These are phyloP conservation scores for Nemania bipapillata DNA, from an alignment of 2,329 filamentous ascomycete species.

Conservation along the genomic window DNA sequence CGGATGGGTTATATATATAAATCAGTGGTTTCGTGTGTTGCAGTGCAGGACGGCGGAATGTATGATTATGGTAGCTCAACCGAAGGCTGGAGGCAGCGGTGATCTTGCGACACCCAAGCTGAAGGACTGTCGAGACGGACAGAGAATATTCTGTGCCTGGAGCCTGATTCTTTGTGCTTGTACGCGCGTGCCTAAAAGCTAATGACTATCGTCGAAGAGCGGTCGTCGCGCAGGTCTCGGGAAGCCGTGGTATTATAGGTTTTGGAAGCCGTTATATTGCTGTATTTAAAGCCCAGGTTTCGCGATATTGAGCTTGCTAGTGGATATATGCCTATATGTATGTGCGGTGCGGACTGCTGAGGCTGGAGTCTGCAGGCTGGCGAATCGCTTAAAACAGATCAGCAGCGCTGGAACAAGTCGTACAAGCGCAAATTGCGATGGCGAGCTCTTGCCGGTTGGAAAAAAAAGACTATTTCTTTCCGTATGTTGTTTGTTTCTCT, in stretches of 20 bases:
- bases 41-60: constrained; percentile 33
- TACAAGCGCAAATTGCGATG: constrained; percentile 42
- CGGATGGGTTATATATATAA: constrained; percentile 45
- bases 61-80: constrained; percentile 39
- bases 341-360: constrained; percentile 43
- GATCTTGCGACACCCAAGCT: constrained; percentile 31
- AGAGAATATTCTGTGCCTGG: constrained; percentile 43
- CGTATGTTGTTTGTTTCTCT: constrained; percentile 33
- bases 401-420: constrained; percentile 47
- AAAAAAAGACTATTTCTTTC: constrained; percentile 14
- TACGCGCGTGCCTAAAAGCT: constrained; percentile 27
- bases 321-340: constrained; percentile 36
- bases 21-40: constrained; percentile 40
- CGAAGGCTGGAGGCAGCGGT: constrained; percentile 42
- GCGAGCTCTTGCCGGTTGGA: constrained; percentile 26
- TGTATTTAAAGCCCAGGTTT: constrained; percentile 45
- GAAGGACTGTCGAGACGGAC: constrained; percentile 46
- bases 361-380: constrained; percentile 43
- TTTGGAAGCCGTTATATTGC: constrained; percentile 48
- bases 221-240: constrained; percentile 50
- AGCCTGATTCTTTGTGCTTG: constrained; percentile 25
- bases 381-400: constrained; percentile 48
- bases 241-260: constrained; percentile 47
- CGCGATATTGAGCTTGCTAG: constrained; percentile 42
- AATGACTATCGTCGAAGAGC: constrained; percentile 38